Percentiles rank a stretch among this genome's conserved stretches.
Evolutionary conservation across 2,329 filamentous ascomycete species (phyloP).

Genomic region (Fusarium sp.): DNA sequence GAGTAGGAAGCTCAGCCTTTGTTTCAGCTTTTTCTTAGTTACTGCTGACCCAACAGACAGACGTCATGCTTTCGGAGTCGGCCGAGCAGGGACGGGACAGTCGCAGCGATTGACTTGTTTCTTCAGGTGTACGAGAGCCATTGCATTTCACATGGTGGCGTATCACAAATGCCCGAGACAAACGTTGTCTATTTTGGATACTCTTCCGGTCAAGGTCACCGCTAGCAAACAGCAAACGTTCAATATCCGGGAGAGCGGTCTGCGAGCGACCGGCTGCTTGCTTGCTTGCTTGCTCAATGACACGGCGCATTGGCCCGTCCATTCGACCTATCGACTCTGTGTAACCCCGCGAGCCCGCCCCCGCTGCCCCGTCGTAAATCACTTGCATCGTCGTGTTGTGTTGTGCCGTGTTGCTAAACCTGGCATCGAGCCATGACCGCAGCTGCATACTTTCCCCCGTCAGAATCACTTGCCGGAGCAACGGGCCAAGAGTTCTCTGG

Average conservation of each 20-base stretch:
- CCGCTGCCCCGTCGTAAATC: constrained; percentile 16
- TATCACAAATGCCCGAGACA: constrained; percentile 9
- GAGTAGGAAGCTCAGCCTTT: background rate
- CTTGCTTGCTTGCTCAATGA: constrained; percentile 17
- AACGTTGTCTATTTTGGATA: background rate
- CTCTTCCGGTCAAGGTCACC: background rate
- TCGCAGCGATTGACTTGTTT: constrained; percentile 11
- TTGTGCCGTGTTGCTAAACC: constrained; percentile 39
- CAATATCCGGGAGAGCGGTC: constrained; percentile 30
- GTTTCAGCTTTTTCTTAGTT: background rate
- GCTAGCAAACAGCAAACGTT: background rate
- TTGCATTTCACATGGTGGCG: background rate
- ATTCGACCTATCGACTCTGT: constrained; percentile 14
- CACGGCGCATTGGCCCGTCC: constrained; percentile 31
- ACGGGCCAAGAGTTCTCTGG: background rate
- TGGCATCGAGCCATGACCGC: constrained; percentile 16
- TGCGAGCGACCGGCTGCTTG: constrained; percentile 26
- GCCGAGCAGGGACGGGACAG: background rate
- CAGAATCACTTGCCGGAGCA: background rate
- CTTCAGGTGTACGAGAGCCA: too few relatives aligned
- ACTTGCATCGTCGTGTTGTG: constrained; percentile 30
- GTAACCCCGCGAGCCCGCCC: constrained; percentile 21
- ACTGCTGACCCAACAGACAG: background rate
- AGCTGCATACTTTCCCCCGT: background rate
- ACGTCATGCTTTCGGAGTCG: constrained; percentile 9